Base-by-base conservation (phyloP, 31 red algal genomes). In the Asparagopsis taxiformis region DNA sequence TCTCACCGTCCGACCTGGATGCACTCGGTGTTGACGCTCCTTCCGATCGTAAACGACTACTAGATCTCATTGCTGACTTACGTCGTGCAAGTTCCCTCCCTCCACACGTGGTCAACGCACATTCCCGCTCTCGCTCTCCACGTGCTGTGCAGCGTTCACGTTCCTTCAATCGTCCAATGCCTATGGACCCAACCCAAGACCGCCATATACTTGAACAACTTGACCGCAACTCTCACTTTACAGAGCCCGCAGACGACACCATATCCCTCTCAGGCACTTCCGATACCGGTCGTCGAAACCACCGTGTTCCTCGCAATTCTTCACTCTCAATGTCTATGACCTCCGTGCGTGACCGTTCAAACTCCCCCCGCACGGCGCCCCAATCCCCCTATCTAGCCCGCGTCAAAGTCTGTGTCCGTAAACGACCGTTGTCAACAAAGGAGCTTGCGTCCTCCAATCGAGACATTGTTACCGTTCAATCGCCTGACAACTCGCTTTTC, bases 391-490 rank as follows among this genome's bases (percentile, higher is more conserved):
- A 9, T 46, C 24, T 59, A 22, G 55, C 80, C 16, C 68, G 80
- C 28, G 82, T 87, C 35, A 68, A 48, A 17, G 75, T 89, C 10
- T 82, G 77, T 57, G 88, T 91, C 19, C 76, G 88, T 16, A 91
- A 91, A 48, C 78, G 88, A n/a, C 88, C 88, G 30, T 31, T 91
- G 11, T 51, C 67, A 5, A 15, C 66, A 1, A 75, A 78, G 53
- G 88, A 91, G 44, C 53, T 68, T 15, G 52, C 69, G 16, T 31
- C 38, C n/a, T 43, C 51, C n/a, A 70, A 91, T 39, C 70, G 72
- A 10, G 88, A 91, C 34, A 72, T 83, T 28, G 72, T 91, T 19
- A 79, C 78, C 35, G 87, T 80, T n/a, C 68, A 74, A 17, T 6
- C 29, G 15, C 39, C 26, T 15, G 68, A 70, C 16, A 62, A 59